Base-by-base conservation (phyloP, 192 early-diverging fungal species). In the Rhizoclosmatium globosum region DNA sequence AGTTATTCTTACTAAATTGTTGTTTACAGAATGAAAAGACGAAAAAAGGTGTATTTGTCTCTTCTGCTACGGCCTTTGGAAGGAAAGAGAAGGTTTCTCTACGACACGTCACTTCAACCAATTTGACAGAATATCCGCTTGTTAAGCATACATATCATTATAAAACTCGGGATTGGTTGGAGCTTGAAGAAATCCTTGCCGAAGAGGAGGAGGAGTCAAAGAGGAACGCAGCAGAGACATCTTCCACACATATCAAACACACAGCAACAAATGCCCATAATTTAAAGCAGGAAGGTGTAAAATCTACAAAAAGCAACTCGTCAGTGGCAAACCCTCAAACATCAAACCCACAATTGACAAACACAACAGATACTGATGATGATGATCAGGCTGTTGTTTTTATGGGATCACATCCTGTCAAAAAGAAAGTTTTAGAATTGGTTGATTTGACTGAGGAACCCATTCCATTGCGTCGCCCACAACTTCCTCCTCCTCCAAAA, bases 31-130 rank as follows among this genome's bases (percentile, higher is more conserved):
- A 71, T 48, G 69, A 71, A 71, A 48, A 57, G 31, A 17, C 69
- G 21, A 71, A 71, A 41, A 71, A 71, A 71, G 69, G 69, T 23
- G 69, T 71, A 11, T 71, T 71, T 21, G 47, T 71, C 13, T 71
- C 69, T 0, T 4, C 69, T 19, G 39, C 69, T 21, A 71, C 69
- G 1, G 56, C 15, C 47, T 62, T 39, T 62, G 21, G 19, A 7
- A 0, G 4, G 4, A 39, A 62, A 62, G 21, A 7, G 23, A 62
- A 62, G 19, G 7, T 39, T 62, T 9, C 23, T 62, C 6, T 9
- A 0, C 60, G 60, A 6, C 9, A 7, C 7, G 60, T 39, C 23
- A 7, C 7, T 62, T 45, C 66, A 11, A 64, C 61, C 21, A 64
- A 64, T 38, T n/a, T 68, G 21, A 42, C 67, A 15, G 38, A 43